Conservation (phyloP, 2,329 filamentous ascomycete species). For the Sporothrix globosa region DNA sequence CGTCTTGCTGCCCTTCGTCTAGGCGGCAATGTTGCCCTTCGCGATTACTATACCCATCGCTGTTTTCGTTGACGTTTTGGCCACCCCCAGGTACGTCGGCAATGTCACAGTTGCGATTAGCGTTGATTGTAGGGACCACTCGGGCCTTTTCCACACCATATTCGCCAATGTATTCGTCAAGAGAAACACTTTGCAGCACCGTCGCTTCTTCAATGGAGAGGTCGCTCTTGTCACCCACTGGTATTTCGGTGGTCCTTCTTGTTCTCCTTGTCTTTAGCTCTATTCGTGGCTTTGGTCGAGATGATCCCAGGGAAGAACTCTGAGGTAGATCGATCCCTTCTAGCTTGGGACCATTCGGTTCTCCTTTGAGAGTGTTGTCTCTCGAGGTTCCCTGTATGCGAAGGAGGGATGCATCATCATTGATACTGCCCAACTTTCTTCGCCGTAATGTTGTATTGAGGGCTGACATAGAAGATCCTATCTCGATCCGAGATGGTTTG, state of each 20-base stretch:
- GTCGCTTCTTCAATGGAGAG: slow-evolving; percentile 33
- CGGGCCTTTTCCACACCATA: too few species aligned
- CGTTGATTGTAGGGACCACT: too few species aligned
- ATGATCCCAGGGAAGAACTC: background rate
- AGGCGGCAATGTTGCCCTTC: background rate
- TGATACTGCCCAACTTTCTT: slow-evolving; percentile 29
- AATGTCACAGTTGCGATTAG: background rate
- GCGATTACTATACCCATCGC: background rate
- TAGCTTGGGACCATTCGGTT: background rate
- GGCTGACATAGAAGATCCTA: background rate
- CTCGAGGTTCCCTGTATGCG: slow-evolving; percentile 20
- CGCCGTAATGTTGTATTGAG: slow-evolving; percentile 25
- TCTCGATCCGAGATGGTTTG: background rate
- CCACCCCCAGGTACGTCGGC: background rate
- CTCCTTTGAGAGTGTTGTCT: too few species aligned
- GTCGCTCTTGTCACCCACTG: slow-evolving; percentile 30
- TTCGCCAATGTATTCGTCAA: background rate
- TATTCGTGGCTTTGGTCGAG: slow-evolving; percentile 21
- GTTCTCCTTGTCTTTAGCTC: slow-evolving; percentile 32
- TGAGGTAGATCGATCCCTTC: slow-evolving; percentile 21
- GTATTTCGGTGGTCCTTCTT: slow-evolving; percentile 24
- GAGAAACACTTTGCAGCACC: slow-evolving; percentile 31
- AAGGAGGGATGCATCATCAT: slow-evolving; percentile 29
- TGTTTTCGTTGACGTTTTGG: background rate
- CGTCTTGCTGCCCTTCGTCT: background rate